Conservation (phyloP, 768 basidiomycete genomes). For the Cystobasidium tubakii region DNA sequence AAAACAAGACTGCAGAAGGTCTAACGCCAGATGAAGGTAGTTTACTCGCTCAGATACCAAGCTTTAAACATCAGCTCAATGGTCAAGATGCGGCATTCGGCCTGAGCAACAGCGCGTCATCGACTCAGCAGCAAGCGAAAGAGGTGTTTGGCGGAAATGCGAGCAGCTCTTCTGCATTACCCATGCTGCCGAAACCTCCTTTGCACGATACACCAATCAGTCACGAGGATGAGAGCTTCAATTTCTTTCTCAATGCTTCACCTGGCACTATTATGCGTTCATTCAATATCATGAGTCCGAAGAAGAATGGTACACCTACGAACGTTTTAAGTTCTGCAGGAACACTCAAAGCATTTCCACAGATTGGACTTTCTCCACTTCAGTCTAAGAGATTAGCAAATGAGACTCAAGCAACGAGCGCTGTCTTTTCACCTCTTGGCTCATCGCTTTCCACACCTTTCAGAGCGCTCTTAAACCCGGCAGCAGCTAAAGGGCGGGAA, state of each 20-base stretch:
- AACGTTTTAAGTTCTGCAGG: neutral
- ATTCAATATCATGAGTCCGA: conserved; percentile 2
- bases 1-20: conserved; percentile 1
- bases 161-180: neutral
- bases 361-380: neutral
- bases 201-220: neutral
- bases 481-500: neutral
- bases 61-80: neutral
- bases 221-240: conserved; percentile 23
- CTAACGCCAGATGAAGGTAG: neutral
- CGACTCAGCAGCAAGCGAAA: neutral
- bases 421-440: conserved; percentile 26
- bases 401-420: neutral
- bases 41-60: neutral
- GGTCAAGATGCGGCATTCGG: neutral
- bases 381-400: neutral
- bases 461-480: neutral
- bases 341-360: neutral
- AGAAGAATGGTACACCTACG: neutral
- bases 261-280: conserved; percentile 32
- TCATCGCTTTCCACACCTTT: conserved; percentile 22
- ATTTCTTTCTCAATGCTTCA: conserved; percentile 32
- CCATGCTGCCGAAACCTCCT: neutral
- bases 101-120: no score
- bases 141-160: neutral